A percentile compares a stretch with the other conserved stretches of the same genome.
phyloP scores from a whole-genome alignment of 2,329 filamentous ascomycete species.

The Penicillium sp. region DNA sequence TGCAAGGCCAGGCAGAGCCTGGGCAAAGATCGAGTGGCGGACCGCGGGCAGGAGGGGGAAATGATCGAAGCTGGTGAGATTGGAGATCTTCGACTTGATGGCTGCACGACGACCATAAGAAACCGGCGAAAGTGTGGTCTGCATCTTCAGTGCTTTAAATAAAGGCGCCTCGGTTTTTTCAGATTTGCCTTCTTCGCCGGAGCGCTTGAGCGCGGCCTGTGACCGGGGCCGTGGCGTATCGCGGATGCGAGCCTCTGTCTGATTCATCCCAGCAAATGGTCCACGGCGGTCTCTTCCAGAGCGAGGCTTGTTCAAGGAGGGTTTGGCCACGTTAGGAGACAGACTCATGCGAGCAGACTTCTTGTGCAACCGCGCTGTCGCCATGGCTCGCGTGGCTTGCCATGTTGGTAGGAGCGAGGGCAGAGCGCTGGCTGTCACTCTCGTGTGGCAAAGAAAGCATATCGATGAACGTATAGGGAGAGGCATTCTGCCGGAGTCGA shows the following conservation, averaged over 20 bases:
- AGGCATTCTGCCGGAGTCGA: slow-evolving; percentile 28
- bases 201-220: slow-evolving; percentile 47
- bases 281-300: slow-evolving; percentile 49
- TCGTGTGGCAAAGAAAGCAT: slow-evolving; percentile 38
- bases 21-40: slow-evolving; percentile 68
- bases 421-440: slow-evolving; percentile 20
- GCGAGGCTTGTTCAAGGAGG: slow-evolving; percentile 39
- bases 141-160: slow-evolving; percentile 92
- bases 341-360: slow-evolving; percentile 43
- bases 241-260: slow-evolving; percentile 51
- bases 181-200: slow-evolving; percentile 38
- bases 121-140: slow-evolving; percentile 73
- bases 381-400: slow-evolving; percentile 37
- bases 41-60: slow-evolving; percentile 74
- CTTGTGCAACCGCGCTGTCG: slow-evolving; percentile 35
- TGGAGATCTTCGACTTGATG: slow-evolving; percentile 63
- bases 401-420: slow-evolving; percentile 25
- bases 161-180: slow-evolving; percentile 53
- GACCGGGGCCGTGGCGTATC: slow-evolving; percentile 41
- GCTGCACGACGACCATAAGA: slow-evolving; percentile 70
- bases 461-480: slow-evolving; percentile 31
- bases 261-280: slow-evolving; percentile 64
- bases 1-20: slow-evolving; percentile 73
- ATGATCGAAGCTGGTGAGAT: slow-evolving; percentile 77
- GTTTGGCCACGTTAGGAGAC: slow-evolving; percentile 35